These are phyloP conservation scores for Boletus rufocinnamomeus DNA, from an alignment of 768 basidiomycete genomes.

Conservation along the genomic window DNA sequence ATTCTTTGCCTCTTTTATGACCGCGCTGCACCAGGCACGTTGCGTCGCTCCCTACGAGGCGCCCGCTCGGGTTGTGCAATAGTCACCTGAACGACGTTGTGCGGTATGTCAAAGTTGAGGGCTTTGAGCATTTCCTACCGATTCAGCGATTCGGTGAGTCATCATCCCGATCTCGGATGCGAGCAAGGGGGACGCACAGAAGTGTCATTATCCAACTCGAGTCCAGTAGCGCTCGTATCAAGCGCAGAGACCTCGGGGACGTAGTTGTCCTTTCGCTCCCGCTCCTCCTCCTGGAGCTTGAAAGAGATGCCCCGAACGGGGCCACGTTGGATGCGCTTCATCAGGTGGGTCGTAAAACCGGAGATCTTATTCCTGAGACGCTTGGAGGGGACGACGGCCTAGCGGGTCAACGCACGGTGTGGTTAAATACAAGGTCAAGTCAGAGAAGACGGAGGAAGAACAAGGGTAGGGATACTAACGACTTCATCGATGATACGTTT, in stretches of 20 bases:
- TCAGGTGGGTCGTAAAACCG: constrained; percentile 99
- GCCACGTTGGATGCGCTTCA: constrained; percentile 99
- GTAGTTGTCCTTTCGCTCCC: constrained; percentile 99
- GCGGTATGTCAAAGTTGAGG: constrained; percentile 93
- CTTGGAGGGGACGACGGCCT: constrained; percentile 97
- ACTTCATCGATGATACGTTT: constrained; percentile 99
- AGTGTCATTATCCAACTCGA: constrained; percentile 92
- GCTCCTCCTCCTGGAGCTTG: constrained; percentile 99
- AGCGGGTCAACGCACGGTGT: background rate
- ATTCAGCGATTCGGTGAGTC: background rate
- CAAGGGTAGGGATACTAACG: constrained; percentile 48
- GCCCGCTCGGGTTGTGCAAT: constrained; percentile 68
- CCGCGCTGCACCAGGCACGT: constrained; percentile 79
- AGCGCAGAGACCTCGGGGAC: constrained; percentile 98
- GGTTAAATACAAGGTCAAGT: background rate
- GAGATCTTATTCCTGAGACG: constrained; percentile 99
- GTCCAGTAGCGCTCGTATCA: constrained; percentile 67
- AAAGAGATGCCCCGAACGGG: constrained; percentile 99
- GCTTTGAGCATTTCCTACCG: constrained; percentile 79
- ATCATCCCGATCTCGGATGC: background rate
- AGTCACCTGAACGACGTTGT: constrained; percentile 67
- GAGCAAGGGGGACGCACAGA: constrained; percentile 57
- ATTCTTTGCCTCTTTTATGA: constrained; percentile 22
- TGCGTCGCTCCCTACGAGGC: constrained; percentile 72
- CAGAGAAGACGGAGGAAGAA: background rate